Conservation (phyloP, 768 basidiomycete genomes). For the Tephrocybe sp. region DNA sequence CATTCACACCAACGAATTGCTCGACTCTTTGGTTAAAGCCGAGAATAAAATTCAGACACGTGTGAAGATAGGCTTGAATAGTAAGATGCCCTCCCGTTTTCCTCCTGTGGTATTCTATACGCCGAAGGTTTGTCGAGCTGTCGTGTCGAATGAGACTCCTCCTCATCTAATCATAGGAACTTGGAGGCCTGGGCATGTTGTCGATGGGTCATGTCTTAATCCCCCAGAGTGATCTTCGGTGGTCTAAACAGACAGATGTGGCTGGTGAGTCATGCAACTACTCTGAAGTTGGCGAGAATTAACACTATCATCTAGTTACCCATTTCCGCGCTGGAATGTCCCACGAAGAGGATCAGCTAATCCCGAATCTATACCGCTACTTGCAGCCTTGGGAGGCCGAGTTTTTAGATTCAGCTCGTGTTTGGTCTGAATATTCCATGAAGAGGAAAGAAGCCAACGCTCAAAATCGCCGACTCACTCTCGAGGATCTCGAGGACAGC, state of each 20-base stretch:
- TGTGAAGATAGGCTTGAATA: conserved; percentile 99
- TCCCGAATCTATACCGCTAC: conserved; percentile 97
- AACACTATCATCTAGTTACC: conserved; percentile 55
- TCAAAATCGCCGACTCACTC: conserved; percentile 92
- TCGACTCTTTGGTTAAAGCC: conserved; percentile 95
- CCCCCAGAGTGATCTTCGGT: conserved; percentile 95
- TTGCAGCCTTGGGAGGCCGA: conserved; percentile 97
- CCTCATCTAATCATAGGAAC: conserved; percentile 50
- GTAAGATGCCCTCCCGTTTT: conserved; percentile 99
- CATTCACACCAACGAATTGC: conserved; percentile 94
- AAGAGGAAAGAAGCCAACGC: conserved; percentile 99
- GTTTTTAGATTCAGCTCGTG: conserved; percentile 96
- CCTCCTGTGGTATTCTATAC: conserved; percentile 96
- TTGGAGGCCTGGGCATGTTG: conserved; percentile 98
- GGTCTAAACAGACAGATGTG: conserved; percentile 98
- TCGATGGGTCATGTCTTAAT: conserved; percentile 99
- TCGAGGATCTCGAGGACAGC: conserved; percentile 97
- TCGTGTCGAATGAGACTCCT: not conserved
- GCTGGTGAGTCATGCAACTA: conserved; percentile 52
- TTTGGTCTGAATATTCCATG: conserved; percentile 99
- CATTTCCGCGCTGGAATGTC: conserved; percentile 99
- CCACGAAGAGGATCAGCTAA: conserved; percentile 91
- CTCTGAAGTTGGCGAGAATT: not conserved
- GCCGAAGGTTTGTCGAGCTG: conserved; percentile 61
- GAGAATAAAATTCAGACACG: conserved; percentile 99